Evolutionary conservation across 805 yeast species (phyloP).

Genomic region (Brettanomyces anomalus): DNA sequence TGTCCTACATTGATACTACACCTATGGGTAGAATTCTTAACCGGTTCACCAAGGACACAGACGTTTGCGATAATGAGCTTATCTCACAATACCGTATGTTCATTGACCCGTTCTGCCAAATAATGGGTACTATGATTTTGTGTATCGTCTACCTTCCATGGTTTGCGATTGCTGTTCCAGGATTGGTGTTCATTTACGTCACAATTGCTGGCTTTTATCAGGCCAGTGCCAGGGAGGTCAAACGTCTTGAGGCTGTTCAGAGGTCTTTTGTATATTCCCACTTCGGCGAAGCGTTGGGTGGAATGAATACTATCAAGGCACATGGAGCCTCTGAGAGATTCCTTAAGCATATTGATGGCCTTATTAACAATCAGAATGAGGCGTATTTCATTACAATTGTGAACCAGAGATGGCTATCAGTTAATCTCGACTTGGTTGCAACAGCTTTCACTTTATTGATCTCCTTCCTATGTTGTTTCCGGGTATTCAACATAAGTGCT

Average conservation of each 20-base stretch:
- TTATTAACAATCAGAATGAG: slow-evolving; percentile 57
- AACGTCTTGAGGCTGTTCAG: slow-evolving; percentile 64
- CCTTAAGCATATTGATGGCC: slow-evolving; percentile 32
- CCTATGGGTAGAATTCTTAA: slow-evolving; percentile 84
- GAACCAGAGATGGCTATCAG: slow-evolving; percentile 56
- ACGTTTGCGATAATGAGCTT: slow-evolving; percentile 71
- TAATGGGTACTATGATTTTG: slow-evolving; percentile 55
- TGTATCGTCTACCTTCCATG: slow-evolving; percentile 68
- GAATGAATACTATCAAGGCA: slow-evolving; percentile 57
- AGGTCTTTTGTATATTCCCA: slow-evolving; percentile 65
- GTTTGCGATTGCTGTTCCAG: slow-evolving; percentile 61
- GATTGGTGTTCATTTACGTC: slow-evolving; percentile 37
- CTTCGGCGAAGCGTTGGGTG: slow-evolving; percentile 61
- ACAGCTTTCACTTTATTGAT: slow-evolving; percentile 37
- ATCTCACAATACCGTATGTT: slow-evolving; percentile 61
- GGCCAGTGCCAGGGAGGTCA: slow-evolving; percentile 66
- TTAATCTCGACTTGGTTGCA: slow-evolving; percentile 42
- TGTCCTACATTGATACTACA: slow-evolving; percentile 75
- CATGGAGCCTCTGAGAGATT: slow-evolving; percentile 38
- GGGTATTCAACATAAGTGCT: slow-evolving; percentile 47
- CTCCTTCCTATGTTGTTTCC: slow-evolving; percentile 48
- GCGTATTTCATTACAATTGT: slow-evolving; percentile 51
- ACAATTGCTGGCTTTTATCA: slow-evolving; percentile 49
- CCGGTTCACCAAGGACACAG: slow-evolving; percentile 77
- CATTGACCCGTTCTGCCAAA: slow-evolving; percentile 41